Evolutionary conservation across 805 yeast species (phyloP).

Genomic region (Priceomyces haplophilus): DNA sequence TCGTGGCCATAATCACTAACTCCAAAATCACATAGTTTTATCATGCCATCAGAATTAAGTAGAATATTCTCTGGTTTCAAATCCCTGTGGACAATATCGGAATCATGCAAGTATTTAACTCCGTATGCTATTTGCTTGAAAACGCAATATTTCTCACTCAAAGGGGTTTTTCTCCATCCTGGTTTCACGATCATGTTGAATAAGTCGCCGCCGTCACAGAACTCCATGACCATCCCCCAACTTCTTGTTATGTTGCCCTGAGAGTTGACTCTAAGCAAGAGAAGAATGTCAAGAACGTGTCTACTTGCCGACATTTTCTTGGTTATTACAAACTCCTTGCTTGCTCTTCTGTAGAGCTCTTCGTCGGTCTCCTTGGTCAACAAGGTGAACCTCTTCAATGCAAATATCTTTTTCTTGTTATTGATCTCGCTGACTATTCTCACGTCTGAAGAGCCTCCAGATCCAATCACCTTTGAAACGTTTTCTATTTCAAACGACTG

Average conservation of each 20-base stretch:
- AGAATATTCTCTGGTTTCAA: constrained; percentile 72
- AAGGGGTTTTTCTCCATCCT: constrained; percentile 55
- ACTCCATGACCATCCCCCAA: constrained; percentile 75
- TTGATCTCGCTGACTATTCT: constrained; percentile 36
- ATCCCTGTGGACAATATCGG: constrained; percentile 70
- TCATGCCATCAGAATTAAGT: constrained; percentile 55
- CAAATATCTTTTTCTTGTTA: constrained; percentile 49
- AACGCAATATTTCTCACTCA: constrained; percentile 57
- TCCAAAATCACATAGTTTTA: constrained; percentile 75
- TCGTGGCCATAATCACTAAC: constrained; percentile 65
- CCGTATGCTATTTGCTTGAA: constrained; percentile 70
- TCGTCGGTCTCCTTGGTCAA: constrained; percentile 61
- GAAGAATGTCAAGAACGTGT: constrained; percentile 58
- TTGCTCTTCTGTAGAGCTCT: constrained; percentile 61
- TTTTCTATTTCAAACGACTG: constrained; percentile 53
- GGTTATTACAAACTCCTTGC: constrained; percentile 62
- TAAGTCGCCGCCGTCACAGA: constrained; percentile 60
- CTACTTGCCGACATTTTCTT: constrained; percentile 51
- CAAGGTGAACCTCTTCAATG: constrained; percentile 62
- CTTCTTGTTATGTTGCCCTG: constrained; percentile 54
- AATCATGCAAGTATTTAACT: constrained; percentile 56
- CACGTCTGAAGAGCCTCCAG: constrained; percentile 72
- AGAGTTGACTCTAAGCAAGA: constrained; percentile 55
- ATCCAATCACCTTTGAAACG: constrained; percentile 51
- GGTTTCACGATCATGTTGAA: constrained; percentile 52